Conservation (phyloP, 352 stramenopile genomes). For the Saprolegnia parasitica region DNA sequence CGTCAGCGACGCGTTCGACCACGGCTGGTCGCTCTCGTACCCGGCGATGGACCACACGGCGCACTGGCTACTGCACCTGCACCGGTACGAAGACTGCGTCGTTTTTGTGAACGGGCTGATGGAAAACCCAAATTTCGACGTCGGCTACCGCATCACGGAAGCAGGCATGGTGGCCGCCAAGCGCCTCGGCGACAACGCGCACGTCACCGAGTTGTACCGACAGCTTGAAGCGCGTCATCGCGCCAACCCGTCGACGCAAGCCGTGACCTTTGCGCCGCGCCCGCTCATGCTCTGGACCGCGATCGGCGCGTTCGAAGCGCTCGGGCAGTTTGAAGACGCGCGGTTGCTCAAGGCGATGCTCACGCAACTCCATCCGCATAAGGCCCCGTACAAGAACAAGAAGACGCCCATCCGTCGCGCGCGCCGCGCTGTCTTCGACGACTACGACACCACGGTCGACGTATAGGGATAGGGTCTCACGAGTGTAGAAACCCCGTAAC, state of each 20-base stretch:
- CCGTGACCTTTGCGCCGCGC: not conserved
- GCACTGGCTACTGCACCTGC: slow-evolving; percentile 17
- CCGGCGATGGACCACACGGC: slow-evolving; percentile 4
- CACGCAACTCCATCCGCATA: not conserved
- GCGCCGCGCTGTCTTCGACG: not conserved
- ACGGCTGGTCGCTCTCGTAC: slow-evolving; percentile 9
- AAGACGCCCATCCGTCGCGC: no score
- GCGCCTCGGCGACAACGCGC: not conserved
- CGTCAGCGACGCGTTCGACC: slow-evolving; percentile 2
- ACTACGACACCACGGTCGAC: not conserved
- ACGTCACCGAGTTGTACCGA: slow-evolving; percentile 5
- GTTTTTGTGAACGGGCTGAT: not conserved
- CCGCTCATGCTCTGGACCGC: slow-evolving; percentile 23
- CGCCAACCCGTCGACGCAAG: not conserved
- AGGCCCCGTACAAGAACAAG: not conserved
- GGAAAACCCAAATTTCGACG: slow-evolving; percentile 2
- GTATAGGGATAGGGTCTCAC: not conserved
- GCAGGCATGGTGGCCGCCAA: not conserved
- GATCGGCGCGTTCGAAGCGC: not conserved
- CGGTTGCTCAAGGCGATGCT: not conserved
- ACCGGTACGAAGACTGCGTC: not conserved
- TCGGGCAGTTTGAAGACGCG: slow-evolving; percentile 19
- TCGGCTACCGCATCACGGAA: slow-evolving; percentile 23
- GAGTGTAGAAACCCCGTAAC: no score
- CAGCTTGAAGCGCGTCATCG: not conserved